Base-by-base conservation (phyloP, 768 basidiomycete genomes). In the Boletus fagicola region DNA sequence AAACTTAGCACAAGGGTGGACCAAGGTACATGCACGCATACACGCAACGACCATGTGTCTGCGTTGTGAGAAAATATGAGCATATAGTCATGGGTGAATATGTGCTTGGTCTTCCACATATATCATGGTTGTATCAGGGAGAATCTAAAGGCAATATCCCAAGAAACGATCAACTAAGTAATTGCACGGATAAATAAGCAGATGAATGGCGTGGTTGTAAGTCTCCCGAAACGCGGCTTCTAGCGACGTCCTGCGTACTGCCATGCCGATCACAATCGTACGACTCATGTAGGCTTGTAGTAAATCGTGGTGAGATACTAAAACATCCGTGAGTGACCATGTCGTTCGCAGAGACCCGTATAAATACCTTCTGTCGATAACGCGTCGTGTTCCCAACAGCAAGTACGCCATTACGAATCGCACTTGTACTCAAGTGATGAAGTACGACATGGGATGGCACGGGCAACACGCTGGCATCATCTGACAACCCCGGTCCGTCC, bases 401-500 rank as follows among this genome's bases (percentile, higher is more conserved):
- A 49, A 98, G 73, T 46, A 96, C 92, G 8, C 93, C 94, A 70
- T 94, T 94, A 72, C 86, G 81, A 59, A 98, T 98, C 51, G 95
- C 94, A 66, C 93, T 96, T 59, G 95, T 97, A 60, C 92, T 92
- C 65, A 98, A 74, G 73, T 98, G 95, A 65, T 97, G 94, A 61
- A 98, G 76, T 24, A 98, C 93, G 38, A 93, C 92, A 75, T 98
- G 95, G 38, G 86, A 89, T 22, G 95, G 95, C 22, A 97, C 92
- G 16, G 96, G 89, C 60, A 98, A 73, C 55, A 98, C 93, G 48
- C 87, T 88, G 51, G 84, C 89, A 67, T 98, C 95, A 72, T 98
- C 95, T 18, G 85, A 83, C 66, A 87, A 62, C n/a, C 80, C 76
- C 0, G 66, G 63, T 8, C 69, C 75, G 13, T 76, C 77, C 43